Evolutionary conservation across 495 filamentous ascomycete species (phyloP).

Genomic region (Aspergillus haitiensis): DNA sequence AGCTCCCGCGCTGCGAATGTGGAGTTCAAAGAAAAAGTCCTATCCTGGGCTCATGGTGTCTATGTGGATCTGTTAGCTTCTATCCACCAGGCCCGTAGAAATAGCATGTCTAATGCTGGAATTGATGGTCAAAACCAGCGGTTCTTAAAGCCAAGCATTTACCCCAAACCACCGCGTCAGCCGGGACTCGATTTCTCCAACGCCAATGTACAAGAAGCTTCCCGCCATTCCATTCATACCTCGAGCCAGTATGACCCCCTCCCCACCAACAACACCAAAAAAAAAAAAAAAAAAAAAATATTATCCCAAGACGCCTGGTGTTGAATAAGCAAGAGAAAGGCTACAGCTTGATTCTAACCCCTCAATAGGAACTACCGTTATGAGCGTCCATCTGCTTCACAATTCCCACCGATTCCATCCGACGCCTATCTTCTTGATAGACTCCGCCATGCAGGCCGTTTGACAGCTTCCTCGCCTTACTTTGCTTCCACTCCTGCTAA

Average conservation of each 20-base stretch:
- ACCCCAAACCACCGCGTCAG: constrained; percentile 62
- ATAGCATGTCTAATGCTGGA: constrained; percentile 37
- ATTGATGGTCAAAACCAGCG: constrained; percentile 38
- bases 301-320: constrained; percentile 25
- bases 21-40: constrained; percentile 75
- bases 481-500: constrained; percentile 34
- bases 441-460: constrained; percentile 34
- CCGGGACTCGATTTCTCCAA: constrained; percentile 47
- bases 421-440: constrained; percentile 32
- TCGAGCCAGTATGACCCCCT: constrained; percentile 40
- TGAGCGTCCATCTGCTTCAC: constrained; percentile 32
- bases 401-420: constrained; percentile 31
- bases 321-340: constrained; percentile 14
- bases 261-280: background rate
- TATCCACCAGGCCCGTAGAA: constrained; percentile 62
- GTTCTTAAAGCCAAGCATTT: constrained; percentile 57
- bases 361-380: constrained; percentile 22
- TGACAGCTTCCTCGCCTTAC: constrained; percentile 37
- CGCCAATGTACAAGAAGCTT: constrained; percentile 27
- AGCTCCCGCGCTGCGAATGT: constrained; percentile 43
- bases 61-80: constrained; percentile 83
- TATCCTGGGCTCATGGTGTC: constrained; percentile 81
- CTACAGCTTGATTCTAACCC: constrained; percentile 19
- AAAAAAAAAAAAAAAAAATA: no score
- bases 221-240: constrained; percentile 46